Evolutionary conservation across 768 basidiomycete species (phyloP).

Genomic region (Phanerodontia chrysosporium): DNA sequence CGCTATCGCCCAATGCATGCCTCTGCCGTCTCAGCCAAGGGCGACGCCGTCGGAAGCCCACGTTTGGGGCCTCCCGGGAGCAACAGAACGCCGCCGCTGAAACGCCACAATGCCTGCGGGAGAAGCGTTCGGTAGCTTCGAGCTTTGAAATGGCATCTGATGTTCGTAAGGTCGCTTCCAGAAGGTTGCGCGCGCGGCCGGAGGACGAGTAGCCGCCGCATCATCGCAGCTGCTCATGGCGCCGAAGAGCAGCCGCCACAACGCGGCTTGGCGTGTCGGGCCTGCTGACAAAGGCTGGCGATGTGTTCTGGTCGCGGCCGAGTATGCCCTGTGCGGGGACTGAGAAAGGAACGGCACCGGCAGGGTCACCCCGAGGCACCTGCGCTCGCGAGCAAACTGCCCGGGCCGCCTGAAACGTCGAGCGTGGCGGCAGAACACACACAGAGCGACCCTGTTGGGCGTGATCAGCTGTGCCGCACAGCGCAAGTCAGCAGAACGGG

Average conservation of each 20-base stretch:
- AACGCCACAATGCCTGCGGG: conserved; percentile 4
- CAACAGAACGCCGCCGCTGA: neutral
- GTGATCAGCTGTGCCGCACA: neutral
- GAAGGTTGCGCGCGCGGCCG: neutral
- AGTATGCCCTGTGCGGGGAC: neutral
- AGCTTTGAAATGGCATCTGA: neutral
- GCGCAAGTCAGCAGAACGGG: neutral
- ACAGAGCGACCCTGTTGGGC: neutral
- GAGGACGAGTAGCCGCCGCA: neutral
- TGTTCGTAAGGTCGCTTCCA: neutral
- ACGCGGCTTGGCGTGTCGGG: neutral
- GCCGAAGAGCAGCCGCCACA: neutral
- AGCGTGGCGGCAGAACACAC: neutral
- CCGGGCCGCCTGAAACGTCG: neutral
- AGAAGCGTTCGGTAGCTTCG: neutral
- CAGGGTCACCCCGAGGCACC: neutral
- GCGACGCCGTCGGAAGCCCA: neutral
- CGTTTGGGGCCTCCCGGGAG: neutral
- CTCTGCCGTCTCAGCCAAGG: neutral
- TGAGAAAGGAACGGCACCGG: neutral
- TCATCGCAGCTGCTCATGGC: neutral
- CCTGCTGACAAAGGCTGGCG: too few species aligned
- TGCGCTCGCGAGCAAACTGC: neutral
- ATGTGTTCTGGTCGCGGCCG: too few species aligned
- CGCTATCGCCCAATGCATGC: neutral